Evolutionary conservation across 371 early-diverging fungal genomes (phyloP).

Genomic region (Mucor lusitanicus): DNA sequence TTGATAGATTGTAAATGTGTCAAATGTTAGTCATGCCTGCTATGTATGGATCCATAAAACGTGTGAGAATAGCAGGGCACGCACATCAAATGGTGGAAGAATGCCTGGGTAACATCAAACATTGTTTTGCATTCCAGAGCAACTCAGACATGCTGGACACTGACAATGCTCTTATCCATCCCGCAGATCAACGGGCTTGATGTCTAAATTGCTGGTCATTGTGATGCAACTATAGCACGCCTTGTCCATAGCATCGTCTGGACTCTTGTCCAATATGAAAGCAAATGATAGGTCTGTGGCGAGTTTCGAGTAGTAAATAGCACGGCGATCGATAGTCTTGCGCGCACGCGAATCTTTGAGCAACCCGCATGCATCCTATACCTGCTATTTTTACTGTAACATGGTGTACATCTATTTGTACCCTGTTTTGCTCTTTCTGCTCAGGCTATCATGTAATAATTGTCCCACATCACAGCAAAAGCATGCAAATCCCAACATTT

Average conservation of each 20-base stretch:
- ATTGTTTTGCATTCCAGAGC: no score
- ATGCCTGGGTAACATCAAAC: no score
- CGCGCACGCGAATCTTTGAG: not conserved
- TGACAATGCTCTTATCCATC: not conserved
- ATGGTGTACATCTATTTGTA: not conserved
- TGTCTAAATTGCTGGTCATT: not conserved
- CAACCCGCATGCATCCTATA: not conserved
- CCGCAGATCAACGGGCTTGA: not conserved
- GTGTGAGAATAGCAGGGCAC: no score
- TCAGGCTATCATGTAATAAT: not conserved
- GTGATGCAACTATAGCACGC: not conserved
- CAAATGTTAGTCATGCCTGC: no score
- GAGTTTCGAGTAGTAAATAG: no score
- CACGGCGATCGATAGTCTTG: not conserved
- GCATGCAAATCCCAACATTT: not conserved
- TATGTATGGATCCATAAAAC: no score
- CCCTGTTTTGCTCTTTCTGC: not conserved
- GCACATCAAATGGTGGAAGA: no score
- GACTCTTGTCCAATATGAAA: no score
- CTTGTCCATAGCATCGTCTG: no score
- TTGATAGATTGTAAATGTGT: no score
- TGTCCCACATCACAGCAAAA: not conserved
- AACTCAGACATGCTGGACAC: no score
- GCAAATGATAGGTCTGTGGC: no score
- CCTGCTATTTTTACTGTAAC: not conserved